phyloP scores from a whole-genome alignment of 495 filamentous ascomycete species.

The Hypoxylon fragiforme region DNA sequence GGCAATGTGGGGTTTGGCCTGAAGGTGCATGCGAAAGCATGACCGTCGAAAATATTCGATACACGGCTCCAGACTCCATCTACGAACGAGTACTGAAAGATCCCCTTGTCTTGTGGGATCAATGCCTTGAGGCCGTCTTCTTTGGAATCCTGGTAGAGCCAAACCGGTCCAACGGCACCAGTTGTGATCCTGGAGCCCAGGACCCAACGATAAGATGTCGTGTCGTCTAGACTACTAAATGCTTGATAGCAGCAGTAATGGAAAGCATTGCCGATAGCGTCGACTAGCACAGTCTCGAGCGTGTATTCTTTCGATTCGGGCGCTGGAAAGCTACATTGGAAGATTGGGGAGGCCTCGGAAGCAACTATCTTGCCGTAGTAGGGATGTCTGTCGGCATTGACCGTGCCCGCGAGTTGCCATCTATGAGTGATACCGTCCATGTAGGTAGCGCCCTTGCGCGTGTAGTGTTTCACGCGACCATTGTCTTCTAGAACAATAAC shows the following conservation, averaged over 20 bases:
- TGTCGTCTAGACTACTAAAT: too few species aligned
- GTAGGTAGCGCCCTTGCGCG: conserved; percentile 14
- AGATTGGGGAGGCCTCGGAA: conserved; percentile 10
- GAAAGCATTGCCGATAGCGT: not conserved
- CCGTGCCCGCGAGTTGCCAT: conserved; percentile 11
- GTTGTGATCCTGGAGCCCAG: not conserved
- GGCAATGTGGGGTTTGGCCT: not conserved
- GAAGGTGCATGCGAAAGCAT: conserved; percentile 6
- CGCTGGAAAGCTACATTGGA: conserved; percentile 13
- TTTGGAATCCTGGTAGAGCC: conserved; percentile 8
- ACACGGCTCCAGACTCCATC: not conserved
- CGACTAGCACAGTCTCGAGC: conserved; percentile 20
- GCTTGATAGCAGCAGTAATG: conserved; percentile 25
- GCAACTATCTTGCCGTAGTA: not conserved
- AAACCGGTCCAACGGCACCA: conserved; percentile 14
- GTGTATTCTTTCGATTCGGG: not conserved
- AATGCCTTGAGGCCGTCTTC: conserved; percentile 13
- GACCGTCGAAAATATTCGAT: not conserved
- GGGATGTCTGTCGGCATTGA: conserved; percentile 1
- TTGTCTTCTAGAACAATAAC: conserved; percentile 24
- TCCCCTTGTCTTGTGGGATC: not conserved
- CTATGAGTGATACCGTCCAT: not conserved
- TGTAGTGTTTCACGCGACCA: conserved; percentile 24
- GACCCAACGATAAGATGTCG: conserved; percentile 11
- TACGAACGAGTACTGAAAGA: conserved; percentile 2